Evolutionary conservation across 164 flowering plant genomes (phyloP).

Genomic region (Magnolia officinalis): DNA sequence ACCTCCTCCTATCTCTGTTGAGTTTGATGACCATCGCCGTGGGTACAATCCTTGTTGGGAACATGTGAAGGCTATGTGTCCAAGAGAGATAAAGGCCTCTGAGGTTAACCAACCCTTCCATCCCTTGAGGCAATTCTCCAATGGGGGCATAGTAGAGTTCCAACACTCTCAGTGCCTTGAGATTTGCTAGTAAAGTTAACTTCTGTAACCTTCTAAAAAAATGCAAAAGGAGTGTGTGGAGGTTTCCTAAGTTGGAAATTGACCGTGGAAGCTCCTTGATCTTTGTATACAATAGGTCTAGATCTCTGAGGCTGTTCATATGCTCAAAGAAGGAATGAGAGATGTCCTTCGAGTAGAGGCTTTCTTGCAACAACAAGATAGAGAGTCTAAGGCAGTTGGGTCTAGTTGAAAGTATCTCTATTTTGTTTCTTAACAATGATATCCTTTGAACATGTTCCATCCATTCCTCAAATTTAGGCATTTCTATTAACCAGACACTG

Average conservation of each 20-base stretch:
- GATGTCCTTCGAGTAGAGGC: constrained; percentile 4
- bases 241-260: constrained; percentile 22
- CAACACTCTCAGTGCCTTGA: constrained; percentile 12
- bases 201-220: background rate
- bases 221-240: constrained; percentile 4
- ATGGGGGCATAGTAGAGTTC: constrained; percentile 7
- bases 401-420: background rate
- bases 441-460: background rate
- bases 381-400: constrained; percentile 20
- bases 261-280: constrained; percentile 23
- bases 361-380: constrained; percentile 16
- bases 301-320: constrained; percentile 19
- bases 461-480: constrained; percentile 9
- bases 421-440: constrained; percentile 18
- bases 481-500: constrained; percentile 6
- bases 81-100: constrained; percentile 12
- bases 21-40: background rate
- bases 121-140: constrained; percentile 2
- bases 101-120: constrained; percentile 14
- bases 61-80: constrained; percentile 2
- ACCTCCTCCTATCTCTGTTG: background rate
- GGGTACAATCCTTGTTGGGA: background rate
- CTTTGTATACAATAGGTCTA: constrained; percentile 21
- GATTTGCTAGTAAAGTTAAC: constrained; percentile 17
- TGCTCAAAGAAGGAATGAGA: constrained; percentile 19